These are phyloP conservation scores for Monilinia laxa DNA, from an alignment of 2,329 filamentous ascomycete genomes.

Conservation along the genomic window DNA sequence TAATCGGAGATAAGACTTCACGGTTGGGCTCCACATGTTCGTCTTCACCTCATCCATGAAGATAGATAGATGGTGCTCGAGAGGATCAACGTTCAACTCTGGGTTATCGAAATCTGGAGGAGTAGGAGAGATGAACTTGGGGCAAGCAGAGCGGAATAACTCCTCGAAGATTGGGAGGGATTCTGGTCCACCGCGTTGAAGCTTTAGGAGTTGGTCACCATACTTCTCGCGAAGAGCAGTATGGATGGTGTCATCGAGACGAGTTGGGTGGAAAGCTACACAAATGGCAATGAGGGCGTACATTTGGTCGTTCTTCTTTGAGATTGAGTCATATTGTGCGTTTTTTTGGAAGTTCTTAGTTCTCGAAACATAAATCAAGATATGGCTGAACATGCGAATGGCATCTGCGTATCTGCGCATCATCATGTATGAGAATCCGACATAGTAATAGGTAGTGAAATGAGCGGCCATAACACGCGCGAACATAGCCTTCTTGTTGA, in stretches of 20 bases:
- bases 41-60: slow-evolving; percentile 99
- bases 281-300: slow-evolving; percentile 98
- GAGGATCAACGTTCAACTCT: slow-evolving; percentile 89
- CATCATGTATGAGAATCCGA: slow-evolving; percentile 99
- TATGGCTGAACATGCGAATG: slow-evolving; percentile 99
- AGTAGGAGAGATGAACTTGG: slow-evolving; percentile 98
- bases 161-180: slow-evolving; percentile 96
- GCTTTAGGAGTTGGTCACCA: slow-evolving; percentile 93
- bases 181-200: slow-evolving; percentile 94
- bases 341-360: slow-evolving; percentile 99
- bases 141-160: slow-evolving; percentile 95
- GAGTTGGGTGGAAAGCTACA: slow-evolving; percentile 94
- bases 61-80: slow-evolving; percentile 94
- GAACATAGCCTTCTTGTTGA: slow-evolving; percentile 99
- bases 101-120: slow-evolving; percentile 98
- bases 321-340: slow-evolving; percentile 95
- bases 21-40: slow-evolving; percentile 95
- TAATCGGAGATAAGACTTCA: slow-evolving; percentile 97
- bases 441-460: slow-evolving; percentile 99
- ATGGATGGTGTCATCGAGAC: slow-evolving; percentile 98
- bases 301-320: slow-evolving; percentile 99
- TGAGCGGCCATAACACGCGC: slow-evolving; percentile 98
- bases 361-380: slow-evolving; percentile 95
- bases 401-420: slow-evolving; percentile 99
- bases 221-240: slow-evolving; percentile 98